These are phyloP conservation scores for Stagonosporopsis tanaceti DNA, from an alignment of 2,329 filamentous ascomycete species.

Conservation along the genomic window DNA sequence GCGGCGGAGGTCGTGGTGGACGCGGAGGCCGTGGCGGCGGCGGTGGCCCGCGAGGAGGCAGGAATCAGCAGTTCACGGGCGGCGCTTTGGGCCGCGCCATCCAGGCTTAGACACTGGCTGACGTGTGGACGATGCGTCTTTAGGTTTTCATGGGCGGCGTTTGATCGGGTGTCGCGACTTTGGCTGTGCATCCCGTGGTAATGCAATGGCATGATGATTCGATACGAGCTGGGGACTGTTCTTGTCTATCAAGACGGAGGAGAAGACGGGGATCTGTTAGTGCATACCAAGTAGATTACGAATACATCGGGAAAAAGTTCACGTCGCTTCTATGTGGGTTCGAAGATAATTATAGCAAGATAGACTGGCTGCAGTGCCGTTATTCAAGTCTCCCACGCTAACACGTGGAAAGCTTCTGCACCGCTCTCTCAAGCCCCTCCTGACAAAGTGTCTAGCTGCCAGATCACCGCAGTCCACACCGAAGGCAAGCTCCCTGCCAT, in stretches of 20 bases:
- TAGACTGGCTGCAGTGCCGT: not conserved
- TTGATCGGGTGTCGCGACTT: conserved; percentile 16
- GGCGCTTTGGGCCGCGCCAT: conserved; percentile 73
- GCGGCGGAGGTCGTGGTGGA: conserved; percentile 65
- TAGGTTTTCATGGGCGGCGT: conserved; percentile 23
- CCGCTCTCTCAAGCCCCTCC: too few relatives aligned
- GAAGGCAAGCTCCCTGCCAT: too few relatives aligned
- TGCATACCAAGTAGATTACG: conserved; percentile 23
- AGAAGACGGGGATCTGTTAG: conserved; percentile 5
- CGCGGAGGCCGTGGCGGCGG: conserved; percentile 72
- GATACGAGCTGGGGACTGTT: not conserved
- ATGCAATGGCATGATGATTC: conserved; percentile 21
- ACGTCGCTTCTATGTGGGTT: not conserved
- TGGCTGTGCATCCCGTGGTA: conserved; percentile 16
- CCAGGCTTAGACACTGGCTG: conserved; percentile 49
- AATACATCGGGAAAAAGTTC: conserved; percentile 20
- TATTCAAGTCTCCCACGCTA: too few relatives aligned
- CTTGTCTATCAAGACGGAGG: not conserved
- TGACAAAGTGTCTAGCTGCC: too few relatives aligned
- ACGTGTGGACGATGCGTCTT: conserved; percentile 7
- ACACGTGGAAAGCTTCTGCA: too few relatives aligned
- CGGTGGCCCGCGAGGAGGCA: conserved; percentile 63
- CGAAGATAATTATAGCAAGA: not conserved
- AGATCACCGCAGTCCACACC: too few relatives aligned
- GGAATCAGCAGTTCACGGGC: conserved; percentile 82